phyloP scores from a whole-genome alignment of 2,329 filamentous ascomycete genomes.

The Diplodia mutila region DNA sequence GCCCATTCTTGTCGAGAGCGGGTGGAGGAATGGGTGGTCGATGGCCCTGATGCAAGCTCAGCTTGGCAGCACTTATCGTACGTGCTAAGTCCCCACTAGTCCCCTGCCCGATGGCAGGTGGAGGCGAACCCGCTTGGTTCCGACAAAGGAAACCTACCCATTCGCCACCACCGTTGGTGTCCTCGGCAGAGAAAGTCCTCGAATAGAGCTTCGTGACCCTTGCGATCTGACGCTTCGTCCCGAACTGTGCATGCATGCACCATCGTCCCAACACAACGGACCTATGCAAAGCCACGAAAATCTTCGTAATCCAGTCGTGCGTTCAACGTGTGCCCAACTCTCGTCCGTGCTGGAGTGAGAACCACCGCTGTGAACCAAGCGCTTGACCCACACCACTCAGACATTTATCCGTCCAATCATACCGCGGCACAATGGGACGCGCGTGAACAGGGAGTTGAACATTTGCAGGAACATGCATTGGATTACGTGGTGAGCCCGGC shows the following conservation, averaged over 20 bases:
- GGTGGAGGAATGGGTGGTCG: not conserved
- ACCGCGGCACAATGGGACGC: not conserved
- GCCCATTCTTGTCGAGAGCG: not conserved
- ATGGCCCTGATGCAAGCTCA: slow-evolving; percentile 1
- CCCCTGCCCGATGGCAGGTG: not conserved
- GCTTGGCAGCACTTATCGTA: slow-evolving; percentile 14
- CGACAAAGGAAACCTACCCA: not conserved
- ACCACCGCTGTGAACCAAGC: not conserved
- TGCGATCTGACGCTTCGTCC: slow-evolving; percentile 6
- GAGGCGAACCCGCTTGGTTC: not conserved
- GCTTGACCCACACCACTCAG: not conserved
- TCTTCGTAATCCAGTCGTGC: not conserved
- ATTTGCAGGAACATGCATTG: not conserved
- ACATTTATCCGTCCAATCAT: slow-evolving; percentile 16
- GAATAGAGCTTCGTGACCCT: not conserved
- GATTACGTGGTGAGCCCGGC: not conserved
- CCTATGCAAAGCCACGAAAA: not conserved
- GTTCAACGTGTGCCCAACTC: not conserved
- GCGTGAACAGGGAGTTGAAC: not conserved
- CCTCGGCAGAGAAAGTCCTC: slow-evolving; percentile 10
- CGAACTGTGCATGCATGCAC: slow-evolving; percentile 5
- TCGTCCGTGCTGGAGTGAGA: not conserved
- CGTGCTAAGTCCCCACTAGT: not conserved
- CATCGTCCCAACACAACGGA: not conserved
- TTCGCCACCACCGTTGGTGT: not conserved